These are phyloP conservation scores for Penicillium hordei DNA, from an alignment of 2,329 filamentous ascomycete genomes.

Conservation along the genomic window DNA sequence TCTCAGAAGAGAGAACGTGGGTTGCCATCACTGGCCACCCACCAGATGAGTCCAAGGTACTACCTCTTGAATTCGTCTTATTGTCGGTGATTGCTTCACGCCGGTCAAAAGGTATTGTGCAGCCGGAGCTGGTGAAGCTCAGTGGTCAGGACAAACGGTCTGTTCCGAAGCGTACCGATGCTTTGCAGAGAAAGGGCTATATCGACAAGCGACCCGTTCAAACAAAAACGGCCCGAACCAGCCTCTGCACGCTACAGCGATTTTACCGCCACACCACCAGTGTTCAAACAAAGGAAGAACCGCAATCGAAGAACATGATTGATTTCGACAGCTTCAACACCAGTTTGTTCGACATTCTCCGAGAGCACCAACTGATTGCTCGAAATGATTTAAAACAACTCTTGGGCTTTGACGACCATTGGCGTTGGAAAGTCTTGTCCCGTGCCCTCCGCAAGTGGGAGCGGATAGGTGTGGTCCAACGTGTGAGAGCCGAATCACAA, in stretches of 20 bases:
- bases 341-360: conserved; percentile 51
- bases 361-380: conserved; percentile 52
- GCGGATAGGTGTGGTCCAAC: conserved; percentile 46
- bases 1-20: conserved; percentile 59
- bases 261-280: conserved; percentile 37
- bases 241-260: conserved; percentile 55
- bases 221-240: conserved; percentile 53
- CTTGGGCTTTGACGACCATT: conserved; percentile 43
- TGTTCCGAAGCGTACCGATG: conserved; percentile 60
- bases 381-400: conserved; percentile 53
- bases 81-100: conserved; percentile 59
- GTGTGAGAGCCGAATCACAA: conserved; percentile 45
- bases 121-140: conserved; percentile 55
- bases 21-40: conserved; percentile 60
- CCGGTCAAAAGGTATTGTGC: conserved; percentile 56
- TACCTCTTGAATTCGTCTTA: conserved; percentile 55
- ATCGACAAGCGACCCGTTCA: conserved; percentile 58
- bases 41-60: conserved; percentile 55
- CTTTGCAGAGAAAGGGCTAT: conserved; percentile 58
- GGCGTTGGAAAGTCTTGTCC: conserved; percentile 44
- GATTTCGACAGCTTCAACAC: conserved; percentile 53
- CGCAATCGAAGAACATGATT: conserved; percentile 33
- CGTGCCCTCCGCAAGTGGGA: conserved; percentile 48
- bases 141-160: conserved; percentile 66
- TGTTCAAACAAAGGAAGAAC: conserved; percentile 12